Evolutionary conservation across 2,329 filamentous ascomycete species (phyloP), one percentile per base, ranked within the genome.

Genomic region (Pseudogymnoascus sp.): DNA sequence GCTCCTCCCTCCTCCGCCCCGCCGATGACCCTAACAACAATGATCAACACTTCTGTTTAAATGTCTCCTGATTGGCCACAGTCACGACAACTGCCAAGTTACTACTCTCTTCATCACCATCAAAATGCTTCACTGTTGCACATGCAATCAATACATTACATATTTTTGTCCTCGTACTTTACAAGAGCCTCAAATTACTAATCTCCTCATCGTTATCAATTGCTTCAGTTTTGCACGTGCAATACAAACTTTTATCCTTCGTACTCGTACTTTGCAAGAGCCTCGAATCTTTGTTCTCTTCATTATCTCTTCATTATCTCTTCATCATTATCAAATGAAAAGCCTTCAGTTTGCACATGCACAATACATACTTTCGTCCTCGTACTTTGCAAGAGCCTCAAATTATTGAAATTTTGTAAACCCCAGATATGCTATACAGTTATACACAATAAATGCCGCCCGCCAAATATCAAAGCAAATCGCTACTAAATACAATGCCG

Each of bases 401-500:
- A 19, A 5, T 55, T 33, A 29, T 55, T 43, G 49, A 33, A 19
- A 10, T 55, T 55, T 33, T 55, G 49, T 55, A 33, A 52, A 7
- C 19, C 43, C 45, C 49, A 26, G 3, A 31, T 55, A 33, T 55
- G 49, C 49, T 55, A 55, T 55, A 55, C 49, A 55, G 19, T 55
- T 55, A 55, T 55, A 33, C 49, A 55, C 49, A 33, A 55, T 31
- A 5, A 49, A 49, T 14, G 14, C 23, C 49, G 12, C 43, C 26
- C 26, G 26, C 49, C 49, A 33, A 19, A 55, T 52, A 45, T 26
- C 41, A 52, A 52, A 52, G 14, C 26, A 31, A 55, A 55, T 55
- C 49, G 49, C 49, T 55, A 55, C 49, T 33, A 55, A 55, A 55
- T 55, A 55, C 49, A 55, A 33, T 55, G 49, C 8, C 49, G 49